A percentile compares a stretch with the other conserved stretches of the same genome.
Evolutionary conservation across 2,329 filamentous ascomycete species (phyloP).

Genomic region (Colletotrichum costaricense): DNA sequence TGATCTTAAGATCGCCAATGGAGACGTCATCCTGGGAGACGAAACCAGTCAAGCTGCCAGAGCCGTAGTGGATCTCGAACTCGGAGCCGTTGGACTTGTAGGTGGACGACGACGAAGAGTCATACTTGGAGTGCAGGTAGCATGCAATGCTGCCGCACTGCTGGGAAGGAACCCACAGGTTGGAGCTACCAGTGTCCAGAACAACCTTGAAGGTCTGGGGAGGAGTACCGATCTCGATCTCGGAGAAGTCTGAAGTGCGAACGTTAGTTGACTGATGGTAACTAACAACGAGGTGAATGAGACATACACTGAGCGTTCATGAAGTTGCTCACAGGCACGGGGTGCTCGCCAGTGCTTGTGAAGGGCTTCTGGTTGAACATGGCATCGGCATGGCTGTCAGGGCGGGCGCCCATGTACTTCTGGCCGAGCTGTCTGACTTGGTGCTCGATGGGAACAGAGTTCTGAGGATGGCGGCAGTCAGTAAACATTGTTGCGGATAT

Average conservation of each 20-base stretch:
- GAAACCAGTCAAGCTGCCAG: slow-evolving; percentile 92
- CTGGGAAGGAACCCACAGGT: slow-evolving; percentile 95
- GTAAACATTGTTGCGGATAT: slow-evolving; percentile 6
- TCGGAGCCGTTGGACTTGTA: slow-evolving; percentile 94
- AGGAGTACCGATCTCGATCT: slow-evolving; percentile 92
- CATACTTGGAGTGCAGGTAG: slow-evolving; percentile 97
- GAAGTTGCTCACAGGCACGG: slow-evolving; percentile 95
- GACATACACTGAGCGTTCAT: slow-evolving; percentile 97
- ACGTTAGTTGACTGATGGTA: background rate
- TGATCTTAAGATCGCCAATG: slow-evolving; percentile 90
- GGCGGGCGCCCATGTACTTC: slow-evolving; percentile 93
- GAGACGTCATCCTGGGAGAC: slow-evolving; percentile 88
- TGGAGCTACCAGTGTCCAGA: slow-evolving; percentile 97
- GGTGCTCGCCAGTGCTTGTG: slow-evolving; percentile 75
- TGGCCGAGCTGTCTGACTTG: slow-evolving; percentile 88
- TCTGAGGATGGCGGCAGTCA: slow-evolving; percentile 57
- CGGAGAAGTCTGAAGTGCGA: slow-evolving; percentile 84
- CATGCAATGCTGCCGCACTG: slow-evolving; percentile 96
- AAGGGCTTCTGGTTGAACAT: slow-evolving; percentile 83
- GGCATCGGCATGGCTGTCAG: slow-evolving; percentile 75
- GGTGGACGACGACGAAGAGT: slow-evolving; percentile 87
- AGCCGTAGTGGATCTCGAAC: slow-evolving; percentile 96
- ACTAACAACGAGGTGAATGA: background rate
- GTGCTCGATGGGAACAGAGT: slow-evolving; percentile 80
- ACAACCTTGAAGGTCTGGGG: slow-evolving; percentile 98